These are phyloP conservation scores for Scutellaria barbata DNA, from an alignment of 257 asterid genomes.

Conservation along the genomic window DNA sequence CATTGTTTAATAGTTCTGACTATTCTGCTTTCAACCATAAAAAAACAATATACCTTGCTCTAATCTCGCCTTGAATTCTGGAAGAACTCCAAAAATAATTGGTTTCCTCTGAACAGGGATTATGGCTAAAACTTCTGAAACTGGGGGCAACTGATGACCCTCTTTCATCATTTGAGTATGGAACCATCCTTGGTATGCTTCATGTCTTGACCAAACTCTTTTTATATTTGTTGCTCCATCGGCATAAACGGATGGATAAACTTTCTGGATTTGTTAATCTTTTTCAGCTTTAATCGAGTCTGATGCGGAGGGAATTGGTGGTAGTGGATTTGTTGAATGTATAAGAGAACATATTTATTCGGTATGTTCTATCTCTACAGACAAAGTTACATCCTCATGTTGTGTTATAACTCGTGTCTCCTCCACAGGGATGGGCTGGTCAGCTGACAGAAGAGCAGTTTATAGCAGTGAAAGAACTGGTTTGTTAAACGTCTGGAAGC, in stretches of 20 bases:
- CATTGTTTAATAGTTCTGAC: conserved; percentile 9
- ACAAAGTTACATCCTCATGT: conserved; percentile 15
- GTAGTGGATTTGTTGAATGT: conserved; percentile 92
- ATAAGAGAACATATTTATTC: conserved; percentile 93
- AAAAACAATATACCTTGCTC: conserved; percentile 22
- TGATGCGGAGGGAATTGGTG: conserved; percentile 98
- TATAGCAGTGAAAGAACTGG: conserved; percentile 40
- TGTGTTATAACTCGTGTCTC: conserved; percentile 32
- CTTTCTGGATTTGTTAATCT: conserved; percentile 38
- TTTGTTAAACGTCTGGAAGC: conserved; percentile 23
- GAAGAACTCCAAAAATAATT: conserved; percentile 17
- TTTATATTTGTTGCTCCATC: conserved; percentile 26
- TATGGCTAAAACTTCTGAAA: conserved; percentile 92
- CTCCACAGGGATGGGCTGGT: conserved; percentile 35
- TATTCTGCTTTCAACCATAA: background rate
- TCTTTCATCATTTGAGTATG: conserved; percentile 94
- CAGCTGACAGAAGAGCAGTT: conserved; percentile 37
- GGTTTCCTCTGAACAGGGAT: conserved; percentile 60
- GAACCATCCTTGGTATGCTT: conserved; percentile 88
- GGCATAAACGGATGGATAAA: conserved; percentile 26
- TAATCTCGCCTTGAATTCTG: conserved; percentile 10
- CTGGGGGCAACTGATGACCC: conserved; percentile 97
- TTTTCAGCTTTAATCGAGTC: conserved; percentile 85
- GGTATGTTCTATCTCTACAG: conserved; percentile 50
- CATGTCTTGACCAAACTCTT: conserved; percentile 1